Evolutionary conservation across 1,284 basidiomycete species (phyloP).

Genomic region (Mycena sp.): DNA sequence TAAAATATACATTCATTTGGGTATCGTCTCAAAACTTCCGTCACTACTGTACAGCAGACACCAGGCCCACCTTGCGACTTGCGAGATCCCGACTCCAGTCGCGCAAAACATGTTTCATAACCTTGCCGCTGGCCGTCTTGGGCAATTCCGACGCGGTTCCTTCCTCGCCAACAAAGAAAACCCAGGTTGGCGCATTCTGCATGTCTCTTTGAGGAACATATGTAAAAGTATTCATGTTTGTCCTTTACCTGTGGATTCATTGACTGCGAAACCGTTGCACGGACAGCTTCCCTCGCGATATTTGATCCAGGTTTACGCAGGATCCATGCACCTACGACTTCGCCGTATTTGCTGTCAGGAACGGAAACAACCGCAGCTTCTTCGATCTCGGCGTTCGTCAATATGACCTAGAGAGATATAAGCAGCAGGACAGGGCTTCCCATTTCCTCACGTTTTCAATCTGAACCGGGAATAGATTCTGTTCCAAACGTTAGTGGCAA

Average conservation of each 20-base stretch:
- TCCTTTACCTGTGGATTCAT: conserved; percentile 81
- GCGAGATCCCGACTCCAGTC: too few species aligned
- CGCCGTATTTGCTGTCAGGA: conserved; percentile 75
- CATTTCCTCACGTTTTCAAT: conserved; percentile 72
- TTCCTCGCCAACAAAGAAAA: conserved; percentile 84
- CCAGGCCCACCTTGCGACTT: too few species aligned
- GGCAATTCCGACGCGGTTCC: too few species aligned
- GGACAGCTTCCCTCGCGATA: conserved; percentile 61
- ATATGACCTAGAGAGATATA: conserved; percentile 23
- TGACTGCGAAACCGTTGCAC: conserved; percentile 57
- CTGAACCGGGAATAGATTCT: conserved; percentile 87
- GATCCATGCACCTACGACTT: conserved; percentile 84
- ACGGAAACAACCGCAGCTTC: conserved; percentile 83
- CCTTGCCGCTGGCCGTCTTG: too few species aligned
- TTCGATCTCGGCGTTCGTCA: conserved; percentile 69
- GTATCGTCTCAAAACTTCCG: too few species aligned
- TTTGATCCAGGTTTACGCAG: conserved; percentile 52
- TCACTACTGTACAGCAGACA: too few species aligned
- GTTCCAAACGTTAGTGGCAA: neutral
- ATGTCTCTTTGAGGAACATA: neutral
- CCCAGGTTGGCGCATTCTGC: conserved; percentile 82
- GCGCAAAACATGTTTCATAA: too few species aligned
- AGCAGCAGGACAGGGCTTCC: neutral
- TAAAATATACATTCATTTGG: too few species aligned
- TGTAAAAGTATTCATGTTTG: neutral